Evolutionary conservation across 2,329 filamentous ascomycete species (phyloP).

Genomic region (Albifimbria verrucaria): DNA sequence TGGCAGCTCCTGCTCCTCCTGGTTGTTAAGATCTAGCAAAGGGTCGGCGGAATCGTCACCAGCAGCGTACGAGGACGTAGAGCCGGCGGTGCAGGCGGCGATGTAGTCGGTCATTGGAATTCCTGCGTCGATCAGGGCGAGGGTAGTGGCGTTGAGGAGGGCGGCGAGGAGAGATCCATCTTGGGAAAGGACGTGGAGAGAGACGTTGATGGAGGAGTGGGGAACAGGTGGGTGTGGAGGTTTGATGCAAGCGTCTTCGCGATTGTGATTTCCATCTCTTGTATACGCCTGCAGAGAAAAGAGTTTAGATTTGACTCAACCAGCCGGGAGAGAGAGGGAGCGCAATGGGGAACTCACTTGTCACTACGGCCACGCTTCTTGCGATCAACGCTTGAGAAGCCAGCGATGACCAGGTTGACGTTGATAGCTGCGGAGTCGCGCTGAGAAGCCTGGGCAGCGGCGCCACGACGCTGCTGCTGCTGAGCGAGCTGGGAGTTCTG

Average conservation of each 20-base stretch:
- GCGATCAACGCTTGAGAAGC: slow-evolving; percentile 83
- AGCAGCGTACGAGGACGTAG: slow-evolving; percentile 62
- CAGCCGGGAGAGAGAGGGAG: not conserved
- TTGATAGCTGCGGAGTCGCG: slow-evolving; percentile 56
- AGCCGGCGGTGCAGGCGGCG: slow-evolving; percentile 82
- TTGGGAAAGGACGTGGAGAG: slow-evolving; percentile 81
- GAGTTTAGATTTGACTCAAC: not conserved
- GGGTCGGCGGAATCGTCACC: slow-evolving; percentile 72
- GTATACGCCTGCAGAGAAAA: slow-evolving; percentile 59
- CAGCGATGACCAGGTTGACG: slow-evolving; percentile 81
- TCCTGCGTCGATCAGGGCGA: slow-evolving; percentile 91
- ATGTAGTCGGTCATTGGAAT: slow-evolving; percentile 95
- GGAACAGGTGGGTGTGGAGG: slow-evolving; percentile 84
- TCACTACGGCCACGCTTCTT: slow-evolving; percentile 73
- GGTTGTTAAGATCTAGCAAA: slow-evolving; percentile 72
- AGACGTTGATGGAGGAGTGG: slow-evolving; percentile 78
- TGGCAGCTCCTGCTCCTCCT: slow-evolving; percentile 85
- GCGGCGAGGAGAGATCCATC: slow-evolving; percentile 89
- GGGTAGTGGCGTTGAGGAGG: slow-evolving; percentile 84
- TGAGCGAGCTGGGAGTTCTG: slow-evolving; percentile 13
- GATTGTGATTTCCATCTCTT: slow-evolving; percentile 79
- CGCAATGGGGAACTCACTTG: slow-evolving; percentile 56
- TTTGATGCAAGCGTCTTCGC: slow-evolving; percentile 72
- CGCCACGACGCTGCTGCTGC: slow-evolving; percentile 30
- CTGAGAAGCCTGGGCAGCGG: slow-evolving; percentile 35